These are phyloP conservation scores for Salix dunnii DNA, from an alignment of 345 rosid genomes.

Conservation along the genomic window DNA sequence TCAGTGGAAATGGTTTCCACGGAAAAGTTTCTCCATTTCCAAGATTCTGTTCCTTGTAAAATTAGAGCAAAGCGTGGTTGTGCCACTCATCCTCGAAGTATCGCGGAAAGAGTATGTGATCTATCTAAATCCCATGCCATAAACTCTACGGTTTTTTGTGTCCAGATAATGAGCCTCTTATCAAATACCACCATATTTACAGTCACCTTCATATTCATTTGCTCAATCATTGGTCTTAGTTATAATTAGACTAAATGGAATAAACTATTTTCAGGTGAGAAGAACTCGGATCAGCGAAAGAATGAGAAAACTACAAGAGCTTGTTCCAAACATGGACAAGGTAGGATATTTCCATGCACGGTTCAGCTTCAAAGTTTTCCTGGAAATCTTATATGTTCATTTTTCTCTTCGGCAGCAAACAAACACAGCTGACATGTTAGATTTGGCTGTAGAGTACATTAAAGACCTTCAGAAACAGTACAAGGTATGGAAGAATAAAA, in stretches of 20 bases:
- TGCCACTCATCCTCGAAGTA: slow-evolving; percentile 99
- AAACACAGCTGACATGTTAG: slow-evolving; percentile 92
- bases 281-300: slow-evolving; percentile 92
- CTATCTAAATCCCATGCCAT: background rate
- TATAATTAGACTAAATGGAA: background rate
- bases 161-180: background rate
- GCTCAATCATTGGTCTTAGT: background rate
- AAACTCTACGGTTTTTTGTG: background rate
- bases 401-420: slow-evolving; percentile 64
- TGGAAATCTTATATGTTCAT: background rate
- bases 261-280: slow-evolving; percentile 58
- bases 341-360: slow-evolving; percentile 26
- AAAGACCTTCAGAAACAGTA: slow-evolving; percentile 85
- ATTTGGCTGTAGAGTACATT: slow-evolving; percentile 94
- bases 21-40: slow-evolving; percentile 68
- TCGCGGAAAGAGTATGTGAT: slow-evolving; percentile 79
- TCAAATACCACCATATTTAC: no score
- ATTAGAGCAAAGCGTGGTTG: slow-evolving; percentile 97
- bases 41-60: slow-evolving; percentile 93
- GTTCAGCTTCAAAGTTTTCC: background rate
- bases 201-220: background rate
- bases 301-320: slow-evolving; percentile 95
- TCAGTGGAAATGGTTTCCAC: slow-evolving; percentile 55
- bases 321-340: slow-evolving; percentile 98
- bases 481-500: slow-evolving; percentile 42